A percentile compares a stretch with the other conserved stretches of the same genome.
Evolutionary conservation across 2,329 filamentous ascomycete genomes (phyloP).

Genomic region (Camptophora hylomeconis): DNA sequence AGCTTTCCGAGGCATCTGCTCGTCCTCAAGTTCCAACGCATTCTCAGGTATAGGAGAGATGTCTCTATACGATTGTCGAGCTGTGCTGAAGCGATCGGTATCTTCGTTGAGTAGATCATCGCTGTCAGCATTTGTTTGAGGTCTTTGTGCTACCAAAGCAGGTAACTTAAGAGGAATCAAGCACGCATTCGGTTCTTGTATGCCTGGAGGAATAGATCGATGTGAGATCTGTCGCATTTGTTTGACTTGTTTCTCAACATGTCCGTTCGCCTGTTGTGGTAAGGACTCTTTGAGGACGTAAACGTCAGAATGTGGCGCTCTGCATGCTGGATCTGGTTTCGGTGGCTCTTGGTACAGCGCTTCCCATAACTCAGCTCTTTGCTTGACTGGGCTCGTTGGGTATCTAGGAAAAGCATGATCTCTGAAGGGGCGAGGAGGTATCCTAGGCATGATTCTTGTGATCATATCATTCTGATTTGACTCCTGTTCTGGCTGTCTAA

Average conservation of each 20-base stretch:
- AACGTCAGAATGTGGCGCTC: not conserved
- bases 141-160: no score
- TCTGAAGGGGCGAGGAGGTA: constrained; percentile 4
- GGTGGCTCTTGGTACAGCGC: constrained; percentile 1
- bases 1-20: no score
- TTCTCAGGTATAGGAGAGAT: no score
- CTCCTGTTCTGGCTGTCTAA: not conserved
- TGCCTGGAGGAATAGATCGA: constrained; percentile 8
- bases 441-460: constrained; percentile 1
- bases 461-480: not conserved
- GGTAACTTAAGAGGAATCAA: no score
- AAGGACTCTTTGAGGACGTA: not conserved
- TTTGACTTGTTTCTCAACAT: not conserved
- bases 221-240: constrained; percentile 10
- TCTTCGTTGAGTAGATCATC: no score
- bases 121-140: no score
- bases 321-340: not conserved
- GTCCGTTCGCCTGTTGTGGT: not conserved
- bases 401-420: not conserved
- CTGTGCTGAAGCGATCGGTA: no score
- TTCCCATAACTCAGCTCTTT: constrained; percentile 5
- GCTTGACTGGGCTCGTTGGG: constrained; percentile 1
- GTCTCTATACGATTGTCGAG: no score
- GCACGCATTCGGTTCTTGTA: constrained; percentile 5
- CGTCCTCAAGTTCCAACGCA: not conserved